Base-by-base conservation (phyloP, 2,329 filamentous ascomycete species). In the Lachnellula subtilissima region DNA sequence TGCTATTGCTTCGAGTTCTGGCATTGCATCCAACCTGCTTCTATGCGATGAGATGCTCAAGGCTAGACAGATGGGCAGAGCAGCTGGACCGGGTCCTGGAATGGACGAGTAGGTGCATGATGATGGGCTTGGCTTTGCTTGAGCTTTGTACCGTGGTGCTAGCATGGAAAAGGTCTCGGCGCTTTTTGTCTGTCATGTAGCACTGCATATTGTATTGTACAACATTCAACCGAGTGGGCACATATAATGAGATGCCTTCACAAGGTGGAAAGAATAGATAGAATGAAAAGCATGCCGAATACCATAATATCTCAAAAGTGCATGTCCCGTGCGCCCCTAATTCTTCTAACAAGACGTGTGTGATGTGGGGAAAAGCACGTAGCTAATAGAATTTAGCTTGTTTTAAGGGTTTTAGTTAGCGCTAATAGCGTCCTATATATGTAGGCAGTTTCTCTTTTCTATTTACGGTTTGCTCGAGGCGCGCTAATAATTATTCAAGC, bases 31-130 rank as follows among this genome's bases (percentile, higher is more conserved):
- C 9, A 99, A 99, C 76, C 78, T 99, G 62, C 78, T 99, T 63
- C 82, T 99, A 50, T 99, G 94, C 69, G 94, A 99, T 69, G 94
- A 99, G 80, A 82, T 99, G 78, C 79, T 99, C 67, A 99, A 99
- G 81, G 94, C 94, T 59, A 83, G 94, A 72, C 93, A 99, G 78
- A 99, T 99, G 94, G 87, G 82, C 49, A 78, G 84, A 69, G 74
- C 78, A 73, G 79, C 75, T 40, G 82, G 82, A 22, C 84, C 84
- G 2, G 84, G 84, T 6, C 82, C 83, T 4, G 83, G 82, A 57
- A 85, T 85, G 80, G 84, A 86, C 64, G 83, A 69, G 48, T 70
- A 71, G 57, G 62, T 23, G 48, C 49, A 8, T 40, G 49, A 11
- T 37, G 6, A 23, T 9, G 22, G 15, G 46, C 15, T 23, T 9